Evolutionary conservation across 805 yeast species (phyloP), one percentile per base, ranked within the genome.

Genomic region (Saccharomycopsis microspora): DNA sequence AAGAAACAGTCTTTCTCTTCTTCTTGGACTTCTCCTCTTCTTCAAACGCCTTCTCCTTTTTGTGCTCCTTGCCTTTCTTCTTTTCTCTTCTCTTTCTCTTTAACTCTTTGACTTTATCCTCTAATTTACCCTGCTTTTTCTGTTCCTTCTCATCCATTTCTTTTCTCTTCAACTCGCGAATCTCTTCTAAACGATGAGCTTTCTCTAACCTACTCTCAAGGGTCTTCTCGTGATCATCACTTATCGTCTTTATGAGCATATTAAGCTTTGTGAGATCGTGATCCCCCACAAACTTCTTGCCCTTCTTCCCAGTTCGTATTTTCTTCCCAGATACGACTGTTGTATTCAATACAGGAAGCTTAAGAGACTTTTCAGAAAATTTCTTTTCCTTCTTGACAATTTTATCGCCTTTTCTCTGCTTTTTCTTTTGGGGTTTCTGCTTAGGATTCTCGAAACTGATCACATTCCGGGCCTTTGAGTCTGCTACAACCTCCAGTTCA

Each of bases 121-220:
- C 94, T 40, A 88, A 64, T 60, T 81, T 81, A 47, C 70, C 74
- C 51, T 71, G 66, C 66, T 87, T 86, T 34, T 68, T 78, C 46
- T 74, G 74, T 57, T 90, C 96, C 60, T 82, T 83, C 61, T 82
- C 70, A 61, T 90, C 97, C 54, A 90, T 76, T 63, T 93, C 97
- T 64, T 81, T 73, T 58, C 86, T 78, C 68, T 84, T 86, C 55
- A 87, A 69, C 41, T 87, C 96, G 59, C 98, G 75, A 50, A 90
- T 76, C 56, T 85, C 95, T 64, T 90, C 97, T 43, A 93, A 70
- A 64, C 95, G 80, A 60, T 85, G 78, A 0, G 95, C 81, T 60
- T 85, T 86, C 60, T 90, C 98, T 48, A 93, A 69, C 64, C 88
- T 93, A 56, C 95, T 83, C 59, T 89, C 96, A 57, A 82, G 80